Conservation (phyloP, 306 rosid genomes). For the Pachyrhizus erosus region DNA sequence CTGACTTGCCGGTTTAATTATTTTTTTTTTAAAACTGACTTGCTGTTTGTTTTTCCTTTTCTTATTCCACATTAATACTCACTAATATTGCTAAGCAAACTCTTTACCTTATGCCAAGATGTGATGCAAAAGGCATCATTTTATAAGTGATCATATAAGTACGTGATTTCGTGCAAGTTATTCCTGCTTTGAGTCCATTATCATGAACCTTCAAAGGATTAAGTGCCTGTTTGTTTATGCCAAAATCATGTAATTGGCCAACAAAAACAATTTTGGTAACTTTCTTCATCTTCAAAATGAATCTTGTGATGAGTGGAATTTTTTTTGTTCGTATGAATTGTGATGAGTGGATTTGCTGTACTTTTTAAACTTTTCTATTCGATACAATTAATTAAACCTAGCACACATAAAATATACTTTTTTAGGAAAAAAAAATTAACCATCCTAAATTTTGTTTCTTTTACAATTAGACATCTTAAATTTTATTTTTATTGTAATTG, state of each 20-base stretch:
- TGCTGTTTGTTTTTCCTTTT: not conserved
- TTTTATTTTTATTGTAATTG: too few relatives aligned
- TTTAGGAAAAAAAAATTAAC: too few relatives aligned
- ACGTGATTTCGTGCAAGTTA: too few relatives aligned
- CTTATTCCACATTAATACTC: not conserved
- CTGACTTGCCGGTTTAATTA: too few relatives aligned
- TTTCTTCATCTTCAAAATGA: not conserved
- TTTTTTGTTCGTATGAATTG: too few relatives aligned
- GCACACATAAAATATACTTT: too few relatives aligned
- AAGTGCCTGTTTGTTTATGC: not conserved
- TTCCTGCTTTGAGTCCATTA: not conserved
- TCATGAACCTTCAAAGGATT: not conserved
- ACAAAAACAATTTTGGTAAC: not conserved
- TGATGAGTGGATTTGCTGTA: not conserved
- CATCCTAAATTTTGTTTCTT: too few relatives aligned
- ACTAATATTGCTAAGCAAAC: not conserved
- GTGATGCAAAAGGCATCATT: too few relatives aligned
- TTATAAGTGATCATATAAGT: too few relatives aligned
- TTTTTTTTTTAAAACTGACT: too few relatives aligned
- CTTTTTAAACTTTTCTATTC: not conserved
- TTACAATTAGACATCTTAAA: too few relatives aligned
- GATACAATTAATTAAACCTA: not conserved
- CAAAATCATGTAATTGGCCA: not conserved
- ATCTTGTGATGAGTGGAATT: not conserved
- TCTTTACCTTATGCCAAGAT: not conserved